Base-by-base conservation (phyloP, 495 filamentous ascomycete genomes). In the Parachaetomium inaequale region DNA sequence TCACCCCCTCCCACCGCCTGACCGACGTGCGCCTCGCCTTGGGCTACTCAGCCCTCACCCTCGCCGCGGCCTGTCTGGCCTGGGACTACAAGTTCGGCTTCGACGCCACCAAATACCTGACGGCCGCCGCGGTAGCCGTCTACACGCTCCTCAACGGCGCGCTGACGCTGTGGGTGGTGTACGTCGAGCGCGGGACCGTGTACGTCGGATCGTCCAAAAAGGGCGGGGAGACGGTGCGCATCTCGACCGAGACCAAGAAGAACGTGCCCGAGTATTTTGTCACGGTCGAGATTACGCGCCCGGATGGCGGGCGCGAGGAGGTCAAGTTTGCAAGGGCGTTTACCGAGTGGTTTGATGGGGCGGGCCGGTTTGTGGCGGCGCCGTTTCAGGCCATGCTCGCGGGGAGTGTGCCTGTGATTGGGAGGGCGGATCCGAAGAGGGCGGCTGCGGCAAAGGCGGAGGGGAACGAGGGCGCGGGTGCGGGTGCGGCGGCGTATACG, bases 41-140 rank as follows among this genome's bases (percentile, higher is more conserved):
- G 0, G 93, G 95, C 49, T 98, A 94, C 77, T 74, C 81, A 23
- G 92, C 92, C 63, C 91, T 97, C 67, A 71, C 78, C 26, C 87
- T 97, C 64, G 85, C 91, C 19, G 93, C 79, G 21, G 85, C 84
- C 45, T 90, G 88, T 57, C 97, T 98, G 83, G 87, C 86, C 67
- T 92, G 88, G 70, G 94, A 98, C 81, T 96, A 91, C 76, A 89
- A 87, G 65, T 77, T 93, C 34, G 92, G 92, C 59, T 98, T 93
- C 82, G 92, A 96, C 50, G 74, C 75, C 38, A 93, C 91, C 19
- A 93, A 90, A 67, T 79, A 77, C 55, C 83, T 82, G 66, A 96
- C 93, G 28, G 79, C 89, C 11, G 81, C 80, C 40, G 91, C 92
- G 0, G 95, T 98, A 5, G 78, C 81, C 14, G 64, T 86, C 7